Evolutionary conservation across 768 basidiomycete species (phyloP), one percentile per base, ranked within the genome.

Genomic region (Mycena epipterygia): DNA sequence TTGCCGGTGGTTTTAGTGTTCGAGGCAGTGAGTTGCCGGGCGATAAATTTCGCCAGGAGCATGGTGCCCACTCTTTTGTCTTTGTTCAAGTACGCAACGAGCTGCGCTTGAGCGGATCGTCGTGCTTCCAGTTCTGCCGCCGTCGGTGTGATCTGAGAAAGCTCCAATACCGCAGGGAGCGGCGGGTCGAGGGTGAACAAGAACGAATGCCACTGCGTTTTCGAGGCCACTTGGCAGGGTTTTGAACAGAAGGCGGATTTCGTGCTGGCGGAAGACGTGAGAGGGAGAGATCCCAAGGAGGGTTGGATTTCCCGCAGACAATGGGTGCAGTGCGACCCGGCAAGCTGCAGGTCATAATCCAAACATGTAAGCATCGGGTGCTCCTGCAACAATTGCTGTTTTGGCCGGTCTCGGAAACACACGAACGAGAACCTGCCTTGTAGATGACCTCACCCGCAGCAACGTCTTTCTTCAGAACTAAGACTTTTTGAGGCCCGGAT

Each of bases 371-470:
- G 89, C 23, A 94, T 84, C 9, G 94, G 92, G 70, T 86, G 82
- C 84, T 96, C 94, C 94, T 96, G 73, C n/a, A 17, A 29, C 37
- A 37, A 63, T 32, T 49, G 21, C 37, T 8, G 32, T 55, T 67
- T 35, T 21, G 67, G 61, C 12, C 27, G 42, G 57, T 46, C 21
- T 14, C 3, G 16, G 30, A 33, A 55, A n/a, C 17, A 30, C 29
- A 33, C 4, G 33, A 42, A 32, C 16, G 46, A 37, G 51, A 42
- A 70, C 67, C 56, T 78, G 90, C 94, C 86, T 87, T 91, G 82
- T 95, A 96, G 58, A 96, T 93, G 52, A 89, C 82, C 67, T 95
- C 92, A 53, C 93, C 94, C 3, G 86, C 85, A 56, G 85, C 80
- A 66, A 95, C 86, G 74, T 94, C 91, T 78, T 91, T 90, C 66